Evolutionary conservation across 2,329 filamentous ascomycete species (phyloP), one percentile per base, ranked within the genome.

Genomic region (Dactylonectria macrodidyma): DNA sequence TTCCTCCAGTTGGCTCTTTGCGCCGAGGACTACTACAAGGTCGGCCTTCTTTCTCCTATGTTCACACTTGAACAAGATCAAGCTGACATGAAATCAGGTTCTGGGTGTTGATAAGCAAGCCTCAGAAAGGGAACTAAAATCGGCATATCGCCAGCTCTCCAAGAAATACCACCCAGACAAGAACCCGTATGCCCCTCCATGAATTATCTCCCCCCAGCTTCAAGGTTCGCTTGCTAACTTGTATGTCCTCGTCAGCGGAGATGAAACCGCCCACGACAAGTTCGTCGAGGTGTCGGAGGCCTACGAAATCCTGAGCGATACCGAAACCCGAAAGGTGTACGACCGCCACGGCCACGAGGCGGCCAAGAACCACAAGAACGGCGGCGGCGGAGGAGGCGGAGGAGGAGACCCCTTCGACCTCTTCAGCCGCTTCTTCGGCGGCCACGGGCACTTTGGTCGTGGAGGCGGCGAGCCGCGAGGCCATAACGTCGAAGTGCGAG

Each of bases 131-230:
- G 92, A 98, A 76, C 92, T 99, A 79, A 99, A 99, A 83, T 93
- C 93, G 52, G 95, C 96, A 24, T 99, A 99, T 82, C 90, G 95
- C 67, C 91, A 90, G 67, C 87, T 99, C 11, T 97, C 93, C 85
- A 98, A 98, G 83, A 97, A 97, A 81, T 98, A 89, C 81, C 96
- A 99, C 79, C 96, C 96, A 3, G 96, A 99, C 83, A 99, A 99
- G 88, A 98, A 98, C 77, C 95, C 95, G 92, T 96, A 88, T 76
- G 92, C 84, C 51, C 59, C 64, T 65, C 69, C 58, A 63, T 52
- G 55, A 12, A 30, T 7, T 50, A 12, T 26, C 19, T 26, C 16
- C 12, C 61, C 34, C 33, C 54, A 22, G 30, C 48, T 3, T 22
- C 47, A 56, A 41, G 54, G 38, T 46, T 12, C 46, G 9, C 44